A percentile compares a stretch with the other conserved stretches of the same genome.
Conservation (phyloP, 139 green algal genomes). For the Yamagishiella unicocca region DNA sequence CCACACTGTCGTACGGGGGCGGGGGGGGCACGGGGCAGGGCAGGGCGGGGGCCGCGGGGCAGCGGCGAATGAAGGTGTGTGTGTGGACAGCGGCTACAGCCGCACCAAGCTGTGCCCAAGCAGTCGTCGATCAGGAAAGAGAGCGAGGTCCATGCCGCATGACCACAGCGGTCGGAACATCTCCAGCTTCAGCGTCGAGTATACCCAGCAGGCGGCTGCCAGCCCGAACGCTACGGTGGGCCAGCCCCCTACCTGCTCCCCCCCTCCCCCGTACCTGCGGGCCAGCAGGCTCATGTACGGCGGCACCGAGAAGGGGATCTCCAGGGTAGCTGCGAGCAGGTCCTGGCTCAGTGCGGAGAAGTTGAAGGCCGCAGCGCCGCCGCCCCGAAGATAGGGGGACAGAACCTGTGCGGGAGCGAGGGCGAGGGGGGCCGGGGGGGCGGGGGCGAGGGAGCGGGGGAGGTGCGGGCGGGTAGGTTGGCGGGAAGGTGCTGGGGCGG, state of each 20-base stretch:
- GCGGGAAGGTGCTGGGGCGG: no score
- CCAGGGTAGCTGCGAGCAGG: constrained; percentile 79
- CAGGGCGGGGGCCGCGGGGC: not conserved
- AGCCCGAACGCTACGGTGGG: no score
- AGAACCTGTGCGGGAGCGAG: constrained; percentile 61
- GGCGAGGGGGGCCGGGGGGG: not conserved
- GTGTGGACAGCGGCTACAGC: not conserved
- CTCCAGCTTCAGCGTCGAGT: no score
- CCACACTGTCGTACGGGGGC: constrained; percentile 55
- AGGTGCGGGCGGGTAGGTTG: not conserved
- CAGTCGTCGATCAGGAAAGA: no score
- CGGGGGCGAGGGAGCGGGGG: not conserved
- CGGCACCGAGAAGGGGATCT: constrained; percentile 92
- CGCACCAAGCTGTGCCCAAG: no score
- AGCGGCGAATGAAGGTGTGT: not conserved
- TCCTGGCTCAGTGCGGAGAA: constrained; percentile 77
- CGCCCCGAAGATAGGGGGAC: constrained; percentile 84
- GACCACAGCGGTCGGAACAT: no score
- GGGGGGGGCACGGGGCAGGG: not conserved
- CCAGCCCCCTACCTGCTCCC: not conserved
- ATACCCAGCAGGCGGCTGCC: no score
- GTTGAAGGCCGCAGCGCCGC: constrained; percentile 85
- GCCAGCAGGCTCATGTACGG: constrained; percentile 92
- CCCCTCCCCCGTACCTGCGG: constrained; percentile 35
- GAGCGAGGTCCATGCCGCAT: no score